Base-by-base conservation (phyloP, 192 early-diverging fungal species). In the Backusella tarrabulga region DNA sequence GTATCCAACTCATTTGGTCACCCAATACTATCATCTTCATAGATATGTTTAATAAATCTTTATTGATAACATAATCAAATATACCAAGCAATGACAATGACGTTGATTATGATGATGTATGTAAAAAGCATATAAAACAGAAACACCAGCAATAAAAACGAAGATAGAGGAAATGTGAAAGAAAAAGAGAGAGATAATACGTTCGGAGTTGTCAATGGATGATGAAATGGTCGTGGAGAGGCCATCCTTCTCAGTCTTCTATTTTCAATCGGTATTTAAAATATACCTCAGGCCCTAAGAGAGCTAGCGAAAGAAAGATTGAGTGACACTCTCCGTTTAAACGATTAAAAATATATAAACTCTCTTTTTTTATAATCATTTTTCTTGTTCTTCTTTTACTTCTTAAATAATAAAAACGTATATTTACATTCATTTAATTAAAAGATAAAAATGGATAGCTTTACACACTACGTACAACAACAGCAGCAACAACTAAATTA, bases 281-380 rank as follows among this genome's bases (percentile, higher is more conserved):
- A 26, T 63, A 9, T n/a, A 26, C 23, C 3, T 29, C 56, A 63
- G 56, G 23, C 56, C 23, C 56, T 26, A 63, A 63, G 46, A 21
- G 46, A 19, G 46, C 12, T 7, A 63, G 21, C 23, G 56, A 26
- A 29, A 63, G 21, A 63, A n/a, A 26, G 23, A 63, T 4, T 11
- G n/a, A 63, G 56, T 29, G 23, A 29, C 23, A 63, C 56, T 63
- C 56, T 60, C 56, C 56, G 56, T 63, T 63, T 63, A 63, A 63
- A 63, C 56, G 56, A 63, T 63, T 14, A 63, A 4, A 63, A 63
- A 63, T 29, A 63, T 26, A 63, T 63, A 63, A 23, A 63, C 3
- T 14, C 21, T 63, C 9, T 63, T 14, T 63, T 63, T n/a, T 63
- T 63, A 11, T 63, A 23, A 21, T 60, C 26, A 23, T 60, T 60